Base-by-base conservation (phyloP, 768 basidiomycete genomes). In the Leccinum variicolor region DNA sequence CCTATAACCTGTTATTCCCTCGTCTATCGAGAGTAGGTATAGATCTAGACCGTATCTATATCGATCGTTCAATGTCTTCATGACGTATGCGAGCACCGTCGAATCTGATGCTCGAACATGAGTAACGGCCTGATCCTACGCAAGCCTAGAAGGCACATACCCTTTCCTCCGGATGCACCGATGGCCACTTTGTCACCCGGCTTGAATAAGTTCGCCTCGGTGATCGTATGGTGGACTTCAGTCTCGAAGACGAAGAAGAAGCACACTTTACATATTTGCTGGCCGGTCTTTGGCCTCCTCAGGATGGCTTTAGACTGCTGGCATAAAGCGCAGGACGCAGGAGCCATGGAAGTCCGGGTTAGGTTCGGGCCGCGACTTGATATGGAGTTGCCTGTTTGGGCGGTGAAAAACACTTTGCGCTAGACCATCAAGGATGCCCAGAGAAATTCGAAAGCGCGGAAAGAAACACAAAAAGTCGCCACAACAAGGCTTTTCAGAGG, bases 171-270 rank as follows among this genome's bases (percentile, higher is more conserved):
- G 53, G 94, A 97, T 53, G 97, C 97, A 31, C 97, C 97, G 58
- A 99, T 98, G 25, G 97, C 97, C 39, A 99, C 94, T 61, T 84
- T 80, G 75, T 99, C 94, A 33, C 95, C 93, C 11, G 85, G 79
- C 68, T 85, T 86, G 79, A 99, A 99, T 4, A 99, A 78, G 55
- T 78, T 77, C 11, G 92, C 83, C 66, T 91, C 82, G 6, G 79
- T 85, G 69, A 98, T 98, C 1, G 97, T 98, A 70, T 95, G 89
- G 76, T 99, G 97, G 28, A 99, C 88, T 71, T 99, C 97, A 1
- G 94, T 96, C 78, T 99, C 97, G 66, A 99, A 99, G 41, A 98
- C 94, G 63, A 85, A 85, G 78, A 93, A 99, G 76, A 95, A 97
- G 70, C 97, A 99, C 39, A 89, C 86, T 72, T 88, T 90, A 79